Percentiles rank a stretch among this genome's conserved stretches.
phyloP scores from a whole-genome alignment of 1,284 basidiomycete species.

The Inonotus obliquus region DNA sequence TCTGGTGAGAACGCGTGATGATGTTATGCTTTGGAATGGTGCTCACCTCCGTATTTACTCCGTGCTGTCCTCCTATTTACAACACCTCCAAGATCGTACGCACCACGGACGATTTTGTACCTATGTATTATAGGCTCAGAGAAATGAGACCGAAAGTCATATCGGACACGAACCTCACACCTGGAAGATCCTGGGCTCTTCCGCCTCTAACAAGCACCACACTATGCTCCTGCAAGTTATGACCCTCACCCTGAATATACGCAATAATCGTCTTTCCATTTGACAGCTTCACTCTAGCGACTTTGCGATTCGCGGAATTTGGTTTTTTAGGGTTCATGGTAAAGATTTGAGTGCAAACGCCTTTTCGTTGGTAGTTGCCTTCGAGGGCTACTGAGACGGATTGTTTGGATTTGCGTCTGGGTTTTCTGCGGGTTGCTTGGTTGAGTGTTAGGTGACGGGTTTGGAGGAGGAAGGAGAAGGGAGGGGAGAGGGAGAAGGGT shows the following conservation, averaged over 20 bases:
- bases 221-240: conserved; percentile 97
- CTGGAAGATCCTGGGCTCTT: conserved; percentile 94
- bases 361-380: conserved; percentile 81
- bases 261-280: conserved; percentile 90
- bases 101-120: conserved; percentile 94
- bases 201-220: conserved; percentile 94
- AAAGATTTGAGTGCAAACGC: conserved; percentile 82
- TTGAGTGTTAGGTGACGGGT: conserved; percentile 69
- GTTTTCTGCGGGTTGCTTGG: conserved; percentile 68
- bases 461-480: conserved; percentile 25
- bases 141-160: neutral
- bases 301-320: conserved; percentile 97
- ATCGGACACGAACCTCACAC: conserved; percentile 74
- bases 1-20: no score
- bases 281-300: conserved; percentile 89
- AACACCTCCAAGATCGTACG: conserved; percentile 89
- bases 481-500: conserved; percentile 19
- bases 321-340: conserved; percentile 95
- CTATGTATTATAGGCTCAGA: conserved; percentile 39
- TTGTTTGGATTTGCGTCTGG: conserved; percentile 42
- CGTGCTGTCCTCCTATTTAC: conserved; percentile 78
- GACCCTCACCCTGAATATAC: conserved; percentile 97
- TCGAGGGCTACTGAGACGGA: conserved; percentile 77
- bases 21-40: neutral
- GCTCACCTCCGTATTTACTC: conserved; percentile 90